phyloP scores from a whole-genome alignment of 129 eudicot species.

The Chrysanthemum lavandulifolium region DNA sequence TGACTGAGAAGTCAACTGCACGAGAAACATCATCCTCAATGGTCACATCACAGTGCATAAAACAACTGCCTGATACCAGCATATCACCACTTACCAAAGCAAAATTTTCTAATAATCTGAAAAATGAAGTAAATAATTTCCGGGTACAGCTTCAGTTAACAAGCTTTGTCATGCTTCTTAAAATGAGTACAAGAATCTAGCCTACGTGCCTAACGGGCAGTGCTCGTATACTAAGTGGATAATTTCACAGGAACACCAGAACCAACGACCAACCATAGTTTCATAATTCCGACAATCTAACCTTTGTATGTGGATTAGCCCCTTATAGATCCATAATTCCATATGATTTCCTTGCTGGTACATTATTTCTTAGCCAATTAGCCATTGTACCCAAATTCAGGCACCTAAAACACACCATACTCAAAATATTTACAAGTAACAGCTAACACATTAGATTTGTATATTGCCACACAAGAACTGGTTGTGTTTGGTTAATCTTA shows the following conservation, averaged over 20 bases:
- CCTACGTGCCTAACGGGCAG: neutral
- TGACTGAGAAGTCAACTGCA: constrained; percentile 67
- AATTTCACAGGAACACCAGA: neutral
- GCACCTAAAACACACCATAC: neutral
- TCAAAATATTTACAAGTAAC: neutral
- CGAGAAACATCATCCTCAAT: constrained; percentile 51
- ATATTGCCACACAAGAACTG: neutral
- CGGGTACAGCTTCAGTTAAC: neutral
- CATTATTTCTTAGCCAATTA: no score
- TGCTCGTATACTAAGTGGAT: neutral
- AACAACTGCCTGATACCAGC: constrained; percentile 74
- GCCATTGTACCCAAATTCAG: neutral
- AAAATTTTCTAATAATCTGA: constrained; percentile 75
- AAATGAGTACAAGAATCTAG: neutral
- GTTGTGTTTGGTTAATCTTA: constrained; percentile 29
- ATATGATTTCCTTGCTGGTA: no score
- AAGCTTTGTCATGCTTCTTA: neutral
- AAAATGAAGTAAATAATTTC: constrained; percentile 5
- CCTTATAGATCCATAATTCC: no score
- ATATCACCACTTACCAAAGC: constrained; percentile 92
- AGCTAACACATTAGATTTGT: neutral
- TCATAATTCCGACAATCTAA: no score
- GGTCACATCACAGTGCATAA: constrained; percentile 71
- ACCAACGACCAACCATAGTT: no score
- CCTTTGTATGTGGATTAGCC: no score